A percentile compares a stretch with the other conserved stretches of the same genome.
These are phyloP conservation scores for Paramecium pentaurelia DNA, from an alignment of 73 alveolate genomes.

Conservation along the genomic window DNA sequence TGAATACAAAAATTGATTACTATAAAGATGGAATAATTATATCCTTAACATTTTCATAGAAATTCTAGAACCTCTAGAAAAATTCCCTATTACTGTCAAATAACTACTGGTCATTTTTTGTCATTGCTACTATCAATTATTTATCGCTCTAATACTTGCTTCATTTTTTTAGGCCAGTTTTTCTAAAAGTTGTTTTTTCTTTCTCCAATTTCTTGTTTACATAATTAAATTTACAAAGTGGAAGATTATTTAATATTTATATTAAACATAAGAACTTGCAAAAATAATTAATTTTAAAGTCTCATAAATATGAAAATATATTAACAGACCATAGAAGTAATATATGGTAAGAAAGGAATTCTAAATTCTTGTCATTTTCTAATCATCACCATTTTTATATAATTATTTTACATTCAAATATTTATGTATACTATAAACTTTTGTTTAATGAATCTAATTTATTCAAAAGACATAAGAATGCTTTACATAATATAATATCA, in stretches of 20 bases:
- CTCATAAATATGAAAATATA: neutral
- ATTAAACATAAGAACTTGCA: neutral
- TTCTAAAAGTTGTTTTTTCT: neutral
- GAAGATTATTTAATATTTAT: neutral
- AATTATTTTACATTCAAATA: no score
- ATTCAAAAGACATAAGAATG: neutral
- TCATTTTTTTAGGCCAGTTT: neutral
- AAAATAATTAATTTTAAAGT: neutral
- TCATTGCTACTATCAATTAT: neutral
- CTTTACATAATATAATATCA: neutral
- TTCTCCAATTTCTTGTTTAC: conserved; percentile 10
- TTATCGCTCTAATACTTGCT: neutral
- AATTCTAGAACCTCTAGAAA: neutral
- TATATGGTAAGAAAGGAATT: neutral
- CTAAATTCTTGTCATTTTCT: neutral
- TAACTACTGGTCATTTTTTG: conserved; percentile 8
- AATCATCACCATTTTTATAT: neutral
- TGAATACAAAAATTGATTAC: neutral
- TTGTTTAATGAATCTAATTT: neutral
- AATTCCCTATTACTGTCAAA: neutral
- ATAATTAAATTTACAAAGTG: neutral
- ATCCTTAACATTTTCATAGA: neutral
- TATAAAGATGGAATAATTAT: neutral
- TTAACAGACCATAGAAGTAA: neutral
- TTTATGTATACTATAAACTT: no score